Percentiles rank a stretch among this genome's conserved stretches.
phyloP scores from a whole-genome alignment of 306 rosid genomes.

The Carpinus viminea region DNA sequence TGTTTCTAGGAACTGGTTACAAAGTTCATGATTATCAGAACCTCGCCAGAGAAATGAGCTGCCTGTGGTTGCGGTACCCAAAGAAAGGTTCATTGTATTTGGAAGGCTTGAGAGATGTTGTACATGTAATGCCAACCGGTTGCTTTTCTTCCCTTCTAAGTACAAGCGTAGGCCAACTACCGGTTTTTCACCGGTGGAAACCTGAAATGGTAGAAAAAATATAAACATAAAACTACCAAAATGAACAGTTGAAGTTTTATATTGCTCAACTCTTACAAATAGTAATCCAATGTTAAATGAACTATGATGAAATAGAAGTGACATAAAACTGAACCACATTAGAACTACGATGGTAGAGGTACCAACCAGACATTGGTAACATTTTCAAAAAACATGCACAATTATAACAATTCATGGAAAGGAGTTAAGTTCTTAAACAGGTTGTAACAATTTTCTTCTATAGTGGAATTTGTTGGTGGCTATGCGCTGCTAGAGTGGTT shows the following conservation, averaged over 20 bases:
- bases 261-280: neutral
- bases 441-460: too few species aligned
- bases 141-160: slow-evolving; percentile 81
- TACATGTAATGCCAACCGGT: slow-evolving; percentile 74
- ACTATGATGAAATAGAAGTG: neutral
- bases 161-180: slow-evolving; percentile 89
- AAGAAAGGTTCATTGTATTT: slow-evolving; percentile 56
- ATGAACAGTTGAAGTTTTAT: slow-evolving; percentile 18
- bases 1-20: slow-evolving; percentile 67
- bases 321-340: neutral
- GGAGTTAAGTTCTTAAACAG: neutral
- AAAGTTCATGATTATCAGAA: slow-evolving; percentile 62
- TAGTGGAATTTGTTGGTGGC: too few species aligned
- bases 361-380: neutral
- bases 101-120: slow-evolving; percentile 93
- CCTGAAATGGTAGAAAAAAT: slow-evolving; percentile 52
- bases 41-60: slow-evolving; percentile 65
- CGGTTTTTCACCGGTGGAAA: slow-evolving; percentile 73
- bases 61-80: slow-evolving; percentile 36
- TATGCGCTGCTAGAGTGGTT: too few species aligned
- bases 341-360: neutral
- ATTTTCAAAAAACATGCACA: neutral
- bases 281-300: neutral
- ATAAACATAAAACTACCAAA: neutral
- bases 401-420: neutral